phyloP scores from a whole-genome alignment of 805 yeast species.

The Candida ortonii region DNA sequence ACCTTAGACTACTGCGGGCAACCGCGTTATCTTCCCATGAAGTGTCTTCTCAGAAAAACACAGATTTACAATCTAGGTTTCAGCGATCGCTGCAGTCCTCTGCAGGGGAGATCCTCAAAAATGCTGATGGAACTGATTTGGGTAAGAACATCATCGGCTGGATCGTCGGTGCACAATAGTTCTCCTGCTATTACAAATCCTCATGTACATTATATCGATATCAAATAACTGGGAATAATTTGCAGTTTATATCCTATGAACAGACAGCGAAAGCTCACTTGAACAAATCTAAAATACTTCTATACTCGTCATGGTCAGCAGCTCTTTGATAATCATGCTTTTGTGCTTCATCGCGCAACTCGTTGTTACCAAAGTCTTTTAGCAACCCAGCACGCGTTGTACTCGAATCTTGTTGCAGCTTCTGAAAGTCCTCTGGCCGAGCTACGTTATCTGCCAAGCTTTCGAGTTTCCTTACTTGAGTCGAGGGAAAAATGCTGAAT shows the following conservation, averaged over 20 bases:
- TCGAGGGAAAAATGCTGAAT: conserved; percentile 4
- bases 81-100: conserved; percentile 29
- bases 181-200: too few species aligned
- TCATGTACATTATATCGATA: too few species aligned
- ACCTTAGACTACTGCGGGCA: not conserved
- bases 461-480: conserved; percentile 12
- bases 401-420: conserved; percentile 1
- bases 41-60: conserved; percentile 3
- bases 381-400: too few species aligned
- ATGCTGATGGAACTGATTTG: conserved; percentile 23
- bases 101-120: conserved; percentile 24
- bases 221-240: too few species aligned
- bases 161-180: conserved; percentile 33
- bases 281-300: too few species aligned
- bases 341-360: too few species aligned
- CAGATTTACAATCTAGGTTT: conserved; percentile 26
- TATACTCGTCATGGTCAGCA: too few species aligned
- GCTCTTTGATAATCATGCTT: too few species aligned
- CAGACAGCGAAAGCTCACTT: too few species aligned
- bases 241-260: too few species aligned
- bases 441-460: conserved; percentile 12
- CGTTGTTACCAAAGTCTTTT: too few species aligned
- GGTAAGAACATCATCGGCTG: conserved; percentile 36
- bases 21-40: not conserved
- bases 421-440: conserved; percentile 13